Conservation (phyloP, 2,329 filamentous ascomycete species). For the Colletotrichum liriopes region DNA sequence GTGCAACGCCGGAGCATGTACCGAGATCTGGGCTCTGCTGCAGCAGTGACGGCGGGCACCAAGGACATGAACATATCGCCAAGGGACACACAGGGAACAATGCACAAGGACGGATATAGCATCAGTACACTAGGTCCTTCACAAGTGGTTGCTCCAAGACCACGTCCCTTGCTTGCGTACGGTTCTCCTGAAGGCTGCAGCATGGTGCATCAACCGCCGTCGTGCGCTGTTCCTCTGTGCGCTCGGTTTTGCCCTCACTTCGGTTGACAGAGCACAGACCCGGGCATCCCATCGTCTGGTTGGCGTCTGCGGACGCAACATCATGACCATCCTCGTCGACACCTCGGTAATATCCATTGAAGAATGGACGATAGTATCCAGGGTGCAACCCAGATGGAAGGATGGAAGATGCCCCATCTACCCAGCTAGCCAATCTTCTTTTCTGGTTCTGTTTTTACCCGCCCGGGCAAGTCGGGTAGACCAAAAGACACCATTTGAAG, state of each 20-base stretch:
- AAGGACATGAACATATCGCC: not conserved
- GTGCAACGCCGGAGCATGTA: not conserved
- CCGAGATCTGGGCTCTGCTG: not conserved
- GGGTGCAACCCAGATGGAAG: not conserved
- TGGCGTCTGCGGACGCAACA: not conserved
- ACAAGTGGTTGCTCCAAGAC: not conserved
- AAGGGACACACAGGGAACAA: not conserved
- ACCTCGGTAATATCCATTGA: not conserved
- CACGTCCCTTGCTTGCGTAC: constrained; percentile 1
- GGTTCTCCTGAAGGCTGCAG: not conserved
- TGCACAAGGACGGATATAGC: not conserved
- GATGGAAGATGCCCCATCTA: not conserved
- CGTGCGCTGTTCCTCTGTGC: not conserved
- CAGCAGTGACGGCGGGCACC: not conserved
- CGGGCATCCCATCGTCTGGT: not conserved
- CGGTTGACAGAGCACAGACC: not conserved
- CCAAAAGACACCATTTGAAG: too few species aligned
- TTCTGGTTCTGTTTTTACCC: not conserved
- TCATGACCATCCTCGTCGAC: not conserved
- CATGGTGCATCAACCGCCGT: not conserved
- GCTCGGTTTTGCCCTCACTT: not conserved
- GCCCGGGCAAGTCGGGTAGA: too few species aligned
- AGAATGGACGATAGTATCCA: not conserved
- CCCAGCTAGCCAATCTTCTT: not conserved
- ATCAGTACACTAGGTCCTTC: not conserved